These are phyloP conservation scores for Samsoniella hepiali DNA, from an alignment of 2,329 filamentous ascomycete species.

Conservation along the genomic window DNA sequence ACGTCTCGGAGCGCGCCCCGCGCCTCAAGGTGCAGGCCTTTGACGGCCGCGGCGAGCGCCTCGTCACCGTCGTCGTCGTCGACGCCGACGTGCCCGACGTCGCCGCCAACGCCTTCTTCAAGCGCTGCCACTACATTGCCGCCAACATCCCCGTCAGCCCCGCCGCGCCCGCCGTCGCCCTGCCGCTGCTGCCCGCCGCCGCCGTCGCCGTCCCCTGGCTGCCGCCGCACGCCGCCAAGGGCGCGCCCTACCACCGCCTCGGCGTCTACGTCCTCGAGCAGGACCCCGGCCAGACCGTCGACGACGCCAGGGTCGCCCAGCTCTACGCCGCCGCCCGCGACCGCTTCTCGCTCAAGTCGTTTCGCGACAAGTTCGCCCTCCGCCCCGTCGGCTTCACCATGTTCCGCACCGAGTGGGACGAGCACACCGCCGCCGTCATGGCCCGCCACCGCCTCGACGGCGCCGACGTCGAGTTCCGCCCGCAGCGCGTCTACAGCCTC, in stretches of 20 bases:
- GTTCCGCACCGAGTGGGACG: conserved; percentile 89
- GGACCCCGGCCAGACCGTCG: conserved; percentile 52
- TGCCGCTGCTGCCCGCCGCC: conserved; percentile 56
- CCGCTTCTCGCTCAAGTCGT: conserved; percentile 70
- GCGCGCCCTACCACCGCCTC: conserved; percentile 85
- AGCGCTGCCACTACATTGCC: conserved; percentile 84
- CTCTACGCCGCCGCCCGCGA: conserved; percentile 52
- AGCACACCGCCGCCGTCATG: conserved; percentile 85
- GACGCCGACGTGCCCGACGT: conserved; percentile 87
- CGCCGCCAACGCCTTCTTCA: conserved; percentile 70
- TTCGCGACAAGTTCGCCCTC: conserved; percentile 67
- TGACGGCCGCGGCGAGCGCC: conserved; percentile 72
- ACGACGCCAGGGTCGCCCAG: conserved; percentile 55
- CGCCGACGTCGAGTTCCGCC: conserved; percentile 79
- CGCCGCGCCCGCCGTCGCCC: conserved; percentile 57
- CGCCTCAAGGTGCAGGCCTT: conserved; percentile 83
- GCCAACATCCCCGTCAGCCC: conserved; percentile 56
- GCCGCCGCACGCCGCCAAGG: conserved; percentile 83
- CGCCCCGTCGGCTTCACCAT: conserved; percentile 77
- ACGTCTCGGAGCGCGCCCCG: conserved; percentile 68
- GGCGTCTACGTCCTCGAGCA: conserved; percentile 84
- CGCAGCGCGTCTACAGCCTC: conserved; percentile 68
- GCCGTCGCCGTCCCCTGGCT: conserved; percentile 79
- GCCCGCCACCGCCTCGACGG: conserved; percentile 69
- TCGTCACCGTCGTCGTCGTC: conserved; percentile 80